Percentiles rank a stretch among this genome's conserved stretches.
Conservation (phyloP, 2,329 filamentous ascomycete species). For the Phaeosphaeria sp. region DNA sequence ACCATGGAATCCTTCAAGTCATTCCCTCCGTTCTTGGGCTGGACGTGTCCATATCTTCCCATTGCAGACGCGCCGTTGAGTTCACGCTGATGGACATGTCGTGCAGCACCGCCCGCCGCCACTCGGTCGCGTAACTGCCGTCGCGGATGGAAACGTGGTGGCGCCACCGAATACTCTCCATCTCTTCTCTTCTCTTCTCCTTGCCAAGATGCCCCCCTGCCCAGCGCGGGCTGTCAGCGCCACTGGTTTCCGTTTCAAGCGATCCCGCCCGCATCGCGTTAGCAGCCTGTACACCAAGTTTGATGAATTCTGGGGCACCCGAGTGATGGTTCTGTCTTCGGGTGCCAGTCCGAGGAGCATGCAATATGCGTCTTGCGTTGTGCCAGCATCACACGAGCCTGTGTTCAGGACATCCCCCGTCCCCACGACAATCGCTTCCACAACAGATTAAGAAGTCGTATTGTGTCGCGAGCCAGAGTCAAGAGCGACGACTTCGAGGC, state of each 20-base stretch:
- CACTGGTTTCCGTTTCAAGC: neutral
- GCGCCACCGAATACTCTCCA: neutral
- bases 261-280: neutral
- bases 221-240: slow-evolving; percentile 7
- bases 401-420: too few species aligned
- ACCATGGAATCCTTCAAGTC: neutral
- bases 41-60: neutral
- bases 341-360: neutral
- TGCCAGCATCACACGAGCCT: too few species aligned
- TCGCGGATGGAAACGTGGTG: neutral
- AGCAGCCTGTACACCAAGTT: slow-evolving; percentile 1
- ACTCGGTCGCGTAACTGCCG: neutral
- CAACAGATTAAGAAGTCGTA: too few species aligned
- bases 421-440: too few species aligned
- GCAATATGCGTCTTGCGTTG: too few species aligned
- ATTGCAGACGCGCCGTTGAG: too few species aligned
- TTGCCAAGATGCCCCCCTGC: neutral
- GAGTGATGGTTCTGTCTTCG: neutral
- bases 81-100: too few species aligned
- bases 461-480: too few species aligned
- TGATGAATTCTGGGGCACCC: slow-evolving; percentile 3
- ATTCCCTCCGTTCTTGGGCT: neutral
- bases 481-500: too few species aligned
- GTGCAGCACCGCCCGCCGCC: too few species aligned
- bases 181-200: neutral